Evolutionary conservation across 2,329 filamentous ascomycete genomes (phyloP), one percentile per base, ranked within the genome.

Genomic region (Fusarium udum): DNA sequence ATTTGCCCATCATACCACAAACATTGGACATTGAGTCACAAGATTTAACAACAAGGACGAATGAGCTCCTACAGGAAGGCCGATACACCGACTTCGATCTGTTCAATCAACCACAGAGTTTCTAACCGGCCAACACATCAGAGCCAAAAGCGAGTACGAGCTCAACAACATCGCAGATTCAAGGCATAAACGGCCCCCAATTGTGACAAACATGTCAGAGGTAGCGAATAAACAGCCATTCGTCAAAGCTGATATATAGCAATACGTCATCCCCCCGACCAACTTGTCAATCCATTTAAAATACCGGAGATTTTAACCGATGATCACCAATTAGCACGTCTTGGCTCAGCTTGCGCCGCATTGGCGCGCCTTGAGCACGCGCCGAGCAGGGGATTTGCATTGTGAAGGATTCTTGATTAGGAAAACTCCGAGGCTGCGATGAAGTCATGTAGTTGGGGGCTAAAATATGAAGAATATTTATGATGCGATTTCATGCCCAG

Each of bases 141-240:
- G 7, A 5, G 11, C 14, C 3, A 24, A 42, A 42, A 10, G 15
- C 1, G 11, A 24, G n/a, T 0, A 0, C 6, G 9, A 43, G n/a
- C 12, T 45, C 18, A 45, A 14, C 7, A 45, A 16, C 16, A 20
- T 6, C 7, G 2, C 6, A 26, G 7, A 11, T 15, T 7, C 28
- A 32, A 51, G 49, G 32, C n/a, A 22, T 22, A 5, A 18, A 34
- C 7, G 11, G 51, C 13, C 34, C 24, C 32, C 34, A 53, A 28
- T 12, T 46, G 15, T 24, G n/a, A 12, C 7, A 4, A 4, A 13
- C 10, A 18, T 10, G 24, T 15, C 24, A 46, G 13, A 46, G 12
- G 18, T 11, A 15, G 45, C 34, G 4, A 7, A 28, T 16, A n/a
- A 39, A n/a, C 10, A 13, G 4, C 20, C 11, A 28, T 39, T 28